Evolutionary conservation across 2,329 filamentous ascomycete genomes (phyloP).

Genomic region (Blastomyces parvus): DNA sequence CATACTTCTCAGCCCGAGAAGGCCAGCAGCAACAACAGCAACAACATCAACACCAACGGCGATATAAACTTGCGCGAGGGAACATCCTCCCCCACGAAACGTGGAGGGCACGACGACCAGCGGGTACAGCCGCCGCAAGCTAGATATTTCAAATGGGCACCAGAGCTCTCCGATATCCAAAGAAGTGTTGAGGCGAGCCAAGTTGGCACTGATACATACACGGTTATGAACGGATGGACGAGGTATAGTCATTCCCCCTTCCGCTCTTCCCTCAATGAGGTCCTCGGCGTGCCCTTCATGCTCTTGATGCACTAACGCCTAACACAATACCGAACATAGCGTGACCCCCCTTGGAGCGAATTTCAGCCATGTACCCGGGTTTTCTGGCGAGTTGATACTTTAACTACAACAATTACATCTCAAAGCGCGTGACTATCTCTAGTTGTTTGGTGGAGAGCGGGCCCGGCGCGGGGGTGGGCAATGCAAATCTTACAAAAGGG

Average conservation of each 20-base stretch:
- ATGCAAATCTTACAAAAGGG: neutral
- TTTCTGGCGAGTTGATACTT: slow-evolving; percentile 61
- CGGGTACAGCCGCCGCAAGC: neutral
- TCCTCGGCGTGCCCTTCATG: neutral
- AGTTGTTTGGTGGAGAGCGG: too few relatives aligned
- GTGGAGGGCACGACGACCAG: slow-evolving; percentile 33
- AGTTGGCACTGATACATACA: slow-evolving; percentile 82
- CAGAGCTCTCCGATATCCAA: slow-evolving; percentile 73
- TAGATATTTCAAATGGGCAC: slow-evolving; percentile 84
- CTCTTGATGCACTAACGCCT: neutral
- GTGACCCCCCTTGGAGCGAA: slow-evolving; percentile 83
- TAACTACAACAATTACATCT: slow-evolving; percentile 36
- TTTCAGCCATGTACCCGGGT: slow-evolving; percentile 65
- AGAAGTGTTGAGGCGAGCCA: slow-evolving; percentile 64
- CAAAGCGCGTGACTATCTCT: too few relatives aligned
- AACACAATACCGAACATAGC: slow-evolving; percentile 37
- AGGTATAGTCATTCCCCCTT: slow-evolving; percentile 46
- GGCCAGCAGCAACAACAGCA: neutral
- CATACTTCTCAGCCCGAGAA: neutral
- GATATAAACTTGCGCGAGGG: slow-evolving; percentile 17
- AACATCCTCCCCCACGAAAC: slow-evolving; percentile 24
- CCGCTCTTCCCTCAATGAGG: neutral
- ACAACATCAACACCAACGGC: neutral
- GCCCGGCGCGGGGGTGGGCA: neutral
- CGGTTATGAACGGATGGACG: slow-evolving; percentile 70